These are phyloP conservation scores for Cordyceps cateniannulata DNA, from an alignment of 2,329 filamentous ascomycete genomes.

Conservation along the genomic window DNA sequence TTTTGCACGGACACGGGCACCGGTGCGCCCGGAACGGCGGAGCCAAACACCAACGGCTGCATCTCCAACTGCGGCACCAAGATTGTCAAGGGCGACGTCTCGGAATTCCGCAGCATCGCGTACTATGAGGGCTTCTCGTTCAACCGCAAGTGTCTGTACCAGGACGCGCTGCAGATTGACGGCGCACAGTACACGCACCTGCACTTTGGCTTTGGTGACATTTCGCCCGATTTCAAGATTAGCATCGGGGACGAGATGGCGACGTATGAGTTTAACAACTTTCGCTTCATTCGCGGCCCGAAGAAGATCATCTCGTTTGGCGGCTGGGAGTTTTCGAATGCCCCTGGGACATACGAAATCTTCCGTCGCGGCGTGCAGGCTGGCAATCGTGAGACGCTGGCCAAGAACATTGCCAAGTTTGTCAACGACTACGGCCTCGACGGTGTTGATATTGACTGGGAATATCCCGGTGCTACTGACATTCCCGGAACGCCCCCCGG, in stretches of 20 bases:
- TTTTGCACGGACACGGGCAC: conserved; percentile 28
- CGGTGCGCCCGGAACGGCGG: conserved; percentile 31
- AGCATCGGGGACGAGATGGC: conserved; percentile 16
- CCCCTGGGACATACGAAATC: conserved; percentile 13
- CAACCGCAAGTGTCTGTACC: conserved; percentile 24
- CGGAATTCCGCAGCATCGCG: conserved; percentile 15
- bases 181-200: conserved; percentile 23
- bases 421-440: conserved; percentile 29
- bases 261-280: conserved; percentile 17
- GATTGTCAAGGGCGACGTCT: conserved; percentile 17
- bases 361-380: conserved; percentile 16
- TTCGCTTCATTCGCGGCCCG: conserved; percentile 15
- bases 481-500: conserved; percentile 25
- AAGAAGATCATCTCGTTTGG: conserved; percentile 25
- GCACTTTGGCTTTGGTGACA: conserved; percentile 30
- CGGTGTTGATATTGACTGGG: too few relatives aligned
- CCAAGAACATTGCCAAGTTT: conserved; percentile 29
- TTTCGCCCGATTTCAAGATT: conserved; percentile 19
- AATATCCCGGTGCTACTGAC: conserved; percentile 15
- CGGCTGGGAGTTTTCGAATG: conserved; percentile 22
- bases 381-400: conserved; percentile 27
- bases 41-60: conserved; percentile 21
- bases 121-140: conserved; percentile 30
- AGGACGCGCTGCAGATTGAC: conserved; percentile 13
- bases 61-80: conserved; percentile 24